Conservation (phyloP, 176 grass and related monocot species). For the Pontederia paniculata region DNA sequence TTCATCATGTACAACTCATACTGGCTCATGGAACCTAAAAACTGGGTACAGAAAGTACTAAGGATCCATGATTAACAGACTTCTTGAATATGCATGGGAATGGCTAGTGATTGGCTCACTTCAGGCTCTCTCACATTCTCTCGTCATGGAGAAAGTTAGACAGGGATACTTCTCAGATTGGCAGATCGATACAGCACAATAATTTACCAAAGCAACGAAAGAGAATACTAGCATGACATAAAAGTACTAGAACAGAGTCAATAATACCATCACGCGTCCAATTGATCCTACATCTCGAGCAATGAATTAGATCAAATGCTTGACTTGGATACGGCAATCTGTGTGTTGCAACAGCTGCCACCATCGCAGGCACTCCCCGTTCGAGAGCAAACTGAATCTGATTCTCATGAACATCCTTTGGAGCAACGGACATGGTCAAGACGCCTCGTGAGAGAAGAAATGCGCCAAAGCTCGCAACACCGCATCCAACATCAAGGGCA, state of each 20-base stretch:
- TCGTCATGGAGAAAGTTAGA: no score
- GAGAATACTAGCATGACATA: not conserved
- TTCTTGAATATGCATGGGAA: no score
- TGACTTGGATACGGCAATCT: slow-evolving; percentile 37
- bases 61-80: no score
- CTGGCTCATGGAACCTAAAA: no score
- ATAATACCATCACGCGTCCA: slow-evolving; percentile 41
- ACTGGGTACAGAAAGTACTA: no score
- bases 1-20: no score
- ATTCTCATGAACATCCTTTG: slow-evolving; percentile 51
- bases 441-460: slow-evolving; percentile 32
- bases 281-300: slow-evolving; percentile 48
- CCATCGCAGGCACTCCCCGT: slow-evolving; percentile 44
- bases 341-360: slow-evolving; percentile 38
- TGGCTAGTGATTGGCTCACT: no score
- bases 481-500: slow-evolving; percentile 38
- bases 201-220: not conserved
- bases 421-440: slow-evolving; percentile 37
- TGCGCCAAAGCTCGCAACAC: slow-evolving; percentile 45
- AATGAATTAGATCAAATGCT: slow-evolving; percentile 49
- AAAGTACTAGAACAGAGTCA: not conserved
- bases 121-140: no score
- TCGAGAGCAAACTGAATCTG: slow-evolving; percentile 57
- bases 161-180: no score
- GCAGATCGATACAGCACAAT: no score